Base-by-base conservation (phyloP, 2,329 filamentous ascomycete genomes). In the Pleoardoris graminearum region DNA sequence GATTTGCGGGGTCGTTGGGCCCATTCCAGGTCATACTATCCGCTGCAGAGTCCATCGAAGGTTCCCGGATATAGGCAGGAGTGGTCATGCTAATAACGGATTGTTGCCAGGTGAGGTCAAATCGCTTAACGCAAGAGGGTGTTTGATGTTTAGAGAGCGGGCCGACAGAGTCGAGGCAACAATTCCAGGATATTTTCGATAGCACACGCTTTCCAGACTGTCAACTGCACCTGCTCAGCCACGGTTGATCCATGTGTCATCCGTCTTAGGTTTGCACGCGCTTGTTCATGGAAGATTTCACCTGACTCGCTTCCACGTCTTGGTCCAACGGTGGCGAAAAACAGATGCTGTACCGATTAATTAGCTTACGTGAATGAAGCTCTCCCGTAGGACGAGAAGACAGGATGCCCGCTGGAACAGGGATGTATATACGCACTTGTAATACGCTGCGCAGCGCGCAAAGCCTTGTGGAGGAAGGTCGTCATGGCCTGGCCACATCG, bases 1-100 rank as follows among this genome's bases (percentile, higher is more conserved):
- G 68, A 46, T 71, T 71, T 1, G 55, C 45, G 3, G 60, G 58
- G 33, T 71, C 68, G 1, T 56, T 48, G 8, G 61, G 59, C 2
- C 58, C 58, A 43, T 57, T 36, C 65, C 66, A 70, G 7, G 58
- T 57, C 12, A 58, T 36, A 17, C 41, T 43, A 21, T 44, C 36
- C 7, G 48, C 6, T 5, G n/a, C n/a, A n/a, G 29, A 12, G 4
- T 25, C 21, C n/a, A 23, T 35, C 12, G 43, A 10, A 12, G 16
- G 25, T 4, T 19, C 27, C 5, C 5, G 27, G 12, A 8, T 14
- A 25, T 11, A 16, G 21, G 10, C 16, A 12, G 10, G n/a, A 43
- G 16, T 21, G 2, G 39, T 11, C 25, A 43, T 30, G 25, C 10
- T 3, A 16, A 21, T 11, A 22, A 25, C 4, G 16, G 14, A 16